Percentiles rank a stretch among this genome's conserved stretches.
Evolutionary conservation across 352 stramenopile genomes (phyloP).

Genomic region (Pythium oligandrum): DNA sequence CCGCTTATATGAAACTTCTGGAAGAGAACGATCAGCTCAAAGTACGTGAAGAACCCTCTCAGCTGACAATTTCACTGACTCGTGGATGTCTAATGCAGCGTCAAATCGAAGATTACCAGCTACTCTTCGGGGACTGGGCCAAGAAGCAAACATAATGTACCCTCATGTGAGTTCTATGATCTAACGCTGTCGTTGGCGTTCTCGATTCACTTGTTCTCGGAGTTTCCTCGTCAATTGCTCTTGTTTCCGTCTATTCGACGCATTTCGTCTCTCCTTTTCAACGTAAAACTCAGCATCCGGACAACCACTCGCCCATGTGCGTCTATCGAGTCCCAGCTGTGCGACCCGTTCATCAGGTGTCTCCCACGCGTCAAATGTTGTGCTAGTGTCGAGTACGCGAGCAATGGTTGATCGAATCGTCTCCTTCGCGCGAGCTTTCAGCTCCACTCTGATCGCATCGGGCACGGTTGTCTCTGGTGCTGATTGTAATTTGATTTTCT

Average conservation of each 20-base stretch:
- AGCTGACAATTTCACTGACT: constrained; percentile 1
- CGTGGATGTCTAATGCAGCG: constrained; percentile 21
- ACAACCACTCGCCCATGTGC: constrained; percentile 39
- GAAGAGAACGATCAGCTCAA: constrained; percentile 75
- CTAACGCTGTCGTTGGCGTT: no score
- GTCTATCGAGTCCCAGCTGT: constrained; percentile 30
- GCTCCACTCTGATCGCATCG: no score
- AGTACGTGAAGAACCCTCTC: constrained; percentile 22
- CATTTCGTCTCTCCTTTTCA: no score
- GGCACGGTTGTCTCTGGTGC: not conserved
- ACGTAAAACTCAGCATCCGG: constrained; percentile 43
- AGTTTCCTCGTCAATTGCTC: no score
- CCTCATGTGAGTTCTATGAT: not conserved
- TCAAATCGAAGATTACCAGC: constrained; percentile 73
- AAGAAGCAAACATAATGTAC: constrained; percentile 69
- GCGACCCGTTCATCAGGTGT: constrained; percentile 34
- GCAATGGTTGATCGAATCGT: constrained; percentile 19
- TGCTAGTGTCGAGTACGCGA: constrained; percentile 22
- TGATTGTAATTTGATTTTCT: constrained; percentile 10
- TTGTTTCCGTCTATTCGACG: no score
- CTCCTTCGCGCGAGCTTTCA: constrained; percentile 1
- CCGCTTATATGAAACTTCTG: constrained; percentile 65
- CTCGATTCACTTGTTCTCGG: no score
- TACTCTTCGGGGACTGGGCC: constrained; percentile 79
- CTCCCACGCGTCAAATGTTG: constrained; percentile 34